Evolutionary conservation across 1,139 yeast species (phyloP).

Genomic region (Saccharomyces hybrid): DNA sequence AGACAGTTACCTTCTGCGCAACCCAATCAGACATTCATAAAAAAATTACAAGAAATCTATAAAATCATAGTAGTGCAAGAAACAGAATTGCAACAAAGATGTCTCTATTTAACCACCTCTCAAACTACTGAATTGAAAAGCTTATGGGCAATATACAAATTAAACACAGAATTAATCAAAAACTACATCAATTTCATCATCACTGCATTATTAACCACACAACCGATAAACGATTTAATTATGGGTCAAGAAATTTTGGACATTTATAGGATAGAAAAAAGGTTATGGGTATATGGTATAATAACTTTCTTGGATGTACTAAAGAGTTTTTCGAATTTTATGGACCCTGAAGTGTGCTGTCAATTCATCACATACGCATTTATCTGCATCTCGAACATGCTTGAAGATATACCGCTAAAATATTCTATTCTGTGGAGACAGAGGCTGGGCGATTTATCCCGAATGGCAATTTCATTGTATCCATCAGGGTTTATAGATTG

Average conservation of each 20-base stretch:
- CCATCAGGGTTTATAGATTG: conserved; percentile 72
- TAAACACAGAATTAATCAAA: conserved; percentile 55
- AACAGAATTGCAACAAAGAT: conserved; percentile 61
- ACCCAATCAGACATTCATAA: too few relatives aligned
- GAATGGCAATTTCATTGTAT: conserved; percentile 77
- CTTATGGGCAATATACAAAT: conserved; percentile 63
- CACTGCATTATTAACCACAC: conserved; percentile 64
- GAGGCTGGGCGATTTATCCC: conserved; percentile 65
- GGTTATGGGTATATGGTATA: conserved; percentile 80
- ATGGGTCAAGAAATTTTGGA: conserved; percentile 64
- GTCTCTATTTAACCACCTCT: conserved; percentile 36
- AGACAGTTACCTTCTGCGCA: background rate
- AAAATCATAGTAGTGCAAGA: conserved; percentile 60
- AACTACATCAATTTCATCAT: conserved; percentile 63
- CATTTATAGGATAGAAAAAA: conserved; percentile 63
- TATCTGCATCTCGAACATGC: conserved; percentile 39
- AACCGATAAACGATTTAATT: conserved; percentile 37
- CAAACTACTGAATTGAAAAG: conserved; percentile 50
- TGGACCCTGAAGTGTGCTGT: conserved; percentile 38
- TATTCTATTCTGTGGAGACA: conserved; percentile 66
- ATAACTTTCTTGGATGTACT: conserved; percentile 70
- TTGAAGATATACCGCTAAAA: conserved; percentile 41
- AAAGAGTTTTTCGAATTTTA: conserved; percentile 53
- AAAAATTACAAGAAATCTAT: conserved; percentile 43
- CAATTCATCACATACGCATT: conserved; percentile 36